These are phyloP conservation scores for Phytophthora hibernalis DNA, from an alignment of 352 stramenopile genomes.

Conservation along the genomic window DNA sequence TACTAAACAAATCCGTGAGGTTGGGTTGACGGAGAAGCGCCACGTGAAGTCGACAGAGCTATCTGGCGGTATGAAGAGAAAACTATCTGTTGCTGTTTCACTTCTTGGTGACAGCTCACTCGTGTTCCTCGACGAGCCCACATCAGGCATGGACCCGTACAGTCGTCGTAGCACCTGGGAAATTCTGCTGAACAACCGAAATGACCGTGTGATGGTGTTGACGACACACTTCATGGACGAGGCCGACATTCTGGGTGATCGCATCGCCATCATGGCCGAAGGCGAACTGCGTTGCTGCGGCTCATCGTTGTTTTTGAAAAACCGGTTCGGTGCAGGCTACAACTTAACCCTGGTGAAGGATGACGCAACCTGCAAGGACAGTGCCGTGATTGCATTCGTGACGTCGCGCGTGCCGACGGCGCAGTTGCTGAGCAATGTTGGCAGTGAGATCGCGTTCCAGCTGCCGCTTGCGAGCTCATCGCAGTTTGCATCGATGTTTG, in stretches of 20 bases:
- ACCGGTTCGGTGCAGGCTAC: slow-evolving; percentile 72
- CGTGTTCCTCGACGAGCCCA: slow-evolving; percentile 93
- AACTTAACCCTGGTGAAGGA: slow-evolving; percentile 75
- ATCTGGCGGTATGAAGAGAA: slow-evolving; percentile 92
- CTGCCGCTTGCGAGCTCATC: slow-evolving; percentile 56
- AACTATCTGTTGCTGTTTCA: slow-evolving; percentile 91
- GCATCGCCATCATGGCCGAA: slow-evolving; percentile 88
- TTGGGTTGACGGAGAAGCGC: slow-evolving; percentile 72
- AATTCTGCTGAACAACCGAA: slow-evolving; percentile 66
- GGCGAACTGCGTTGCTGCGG: slow-evolving; percentile 79
- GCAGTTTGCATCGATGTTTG: slow-evolving; percentile 71
- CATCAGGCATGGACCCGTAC: slow-evolving; percentile 96
- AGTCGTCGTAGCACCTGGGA: slow-evolving; percentile 94
- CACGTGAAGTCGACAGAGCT: slow-evolving; percentile 61
- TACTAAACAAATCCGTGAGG: slow-evolving; percentile 54
- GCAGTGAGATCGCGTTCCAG: slow-evolving; percentile 75
- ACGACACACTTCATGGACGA: slow-evolving; percentile 97
- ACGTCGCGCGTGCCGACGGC: slow-evolving; percentile 44
- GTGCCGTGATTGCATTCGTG: slow-evolving; percentile 48
- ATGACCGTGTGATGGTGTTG: slow-evolving; percentile 82
- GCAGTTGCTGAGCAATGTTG: slow-evolving; percentile 69
- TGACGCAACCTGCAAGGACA: slow-evolving; percentile 38
- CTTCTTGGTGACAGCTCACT: slow-evolving; percentile 88
- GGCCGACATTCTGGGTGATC: slow-evolving; percentile 85
- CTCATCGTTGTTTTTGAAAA: slow-evolving; percentile 86